phyloP scores from a whole-genome alignment of 148 eudicot genomes.

The Gaultheria prostrata region DNA sequence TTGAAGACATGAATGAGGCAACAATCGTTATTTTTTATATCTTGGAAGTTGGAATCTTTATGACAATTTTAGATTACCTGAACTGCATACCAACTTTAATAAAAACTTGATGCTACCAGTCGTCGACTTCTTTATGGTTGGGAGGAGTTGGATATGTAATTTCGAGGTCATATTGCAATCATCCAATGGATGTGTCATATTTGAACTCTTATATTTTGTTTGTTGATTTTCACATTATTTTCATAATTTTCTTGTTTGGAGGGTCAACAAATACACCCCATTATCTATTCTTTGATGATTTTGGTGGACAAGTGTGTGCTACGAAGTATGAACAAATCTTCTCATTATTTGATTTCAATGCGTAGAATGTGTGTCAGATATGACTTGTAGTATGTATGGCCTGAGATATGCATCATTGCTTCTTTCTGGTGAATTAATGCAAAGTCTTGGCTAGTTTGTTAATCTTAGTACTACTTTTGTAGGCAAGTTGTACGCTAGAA shows the following conservation, averaged over 20 bases:
- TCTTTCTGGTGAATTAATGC: neutral
- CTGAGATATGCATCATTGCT: conserved; percentile 2
- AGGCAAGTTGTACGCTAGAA: conserved; percentile 96
- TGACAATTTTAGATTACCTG: neutral
- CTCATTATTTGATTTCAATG: neutral
- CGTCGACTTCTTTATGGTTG: neutral
- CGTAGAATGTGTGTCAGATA: neutral
- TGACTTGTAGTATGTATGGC: neutral
- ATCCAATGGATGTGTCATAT: conserved; percentile 1
- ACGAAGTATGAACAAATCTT: neutral
- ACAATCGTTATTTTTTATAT: neutral
- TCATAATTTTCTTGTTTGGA: neutral
- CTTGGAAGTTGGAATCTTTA: neutral
- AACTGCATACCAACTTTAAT: neutral
- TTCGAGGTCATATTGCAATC: neutral
- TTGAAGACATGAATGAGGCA: neutral
- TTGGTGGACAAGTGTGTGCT: neutral
- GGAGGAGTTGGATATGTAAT: neutral
- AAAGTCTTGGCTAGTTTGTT: neutral
- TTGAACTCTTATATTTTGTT: neutral
- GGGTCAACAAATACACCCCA: neutral
- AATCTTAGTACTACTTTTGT: neutral
- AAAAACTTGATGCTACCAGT: neutral
- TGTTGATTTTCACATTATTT: neutral
- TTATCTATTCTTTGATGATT: neutral